Percentiles rank a stretch among this genome's conserved stretches.
These are phyloP conservation scores for Hemerocallis citrina DNA, from an alignment of 106 monocot species.

Conservation along the genomic window DNA sequence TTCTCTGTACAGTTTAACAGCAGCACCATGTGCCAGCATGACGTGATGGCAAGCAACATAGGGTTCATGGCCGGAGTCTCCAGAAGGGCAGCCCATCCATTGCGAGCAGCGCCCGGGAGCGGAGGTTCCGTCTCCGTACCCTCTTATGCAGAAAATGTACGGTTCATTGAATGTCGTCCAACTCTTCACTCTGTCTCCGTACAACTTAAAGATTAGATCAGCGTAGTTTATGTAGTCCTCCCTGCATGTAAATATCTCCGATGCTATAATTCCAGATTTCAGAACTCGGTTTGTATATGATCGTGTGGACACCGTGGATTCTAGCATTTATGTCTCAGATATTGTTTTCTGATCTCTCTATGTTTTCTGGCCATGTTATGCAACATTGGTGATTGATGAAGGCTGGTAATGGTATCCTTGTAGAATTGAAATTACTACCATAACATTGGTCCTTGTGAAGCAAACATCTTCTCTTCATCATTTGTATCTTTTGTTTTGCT, in stretches of 20 bases:
- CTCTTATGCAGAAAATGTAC: constrained; percentile 11
- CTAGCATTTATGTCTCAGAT: too few relatives aligned
- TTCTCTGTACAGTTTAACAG: constrained; percentile 40
- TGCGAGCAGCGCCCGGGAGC: constrained; percentile 62
- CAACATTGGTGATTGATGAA: too few relatives aligned
- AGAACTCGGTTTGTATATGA: too few relatives aligned
- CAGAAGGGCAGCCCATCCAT: constrained; percentile 21
- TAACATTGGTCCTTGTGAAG: too few relatives aligned
- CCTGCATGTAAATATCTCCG: constrained; percentile 4
- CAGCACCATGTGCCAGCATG: constrained; percentile 43
- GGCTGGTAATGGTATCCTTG: too few relatives aligned
- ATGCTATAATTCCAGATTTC: not conserved
- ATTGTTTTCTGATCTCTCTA: too few relatives aligned
- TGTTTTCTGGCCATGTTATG: too few relatives aligned
- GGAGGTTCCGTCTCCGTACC: constrained; percentile 24
- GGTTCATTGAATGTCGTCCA: constrained; percentile 89
- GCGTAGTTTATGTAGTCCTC: constrained; percentile 45
- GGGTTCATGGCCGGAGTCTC: constrained; percentile 51
- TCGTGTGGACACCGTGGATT: too few relatives aligned
- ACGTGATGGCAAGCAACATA: constrained; percentile 40
- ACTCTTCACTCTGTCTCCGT: constrained; percentile 62
- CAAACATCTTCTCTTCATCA: too few relatives aligned
- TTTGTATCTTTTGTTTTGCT: too few relatives aligned
- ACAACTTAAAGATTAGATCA: constrained; percentile 41
- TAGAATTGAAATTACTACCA: too few relatives aligned